Evolutionary conservation across 2,329 filamentous ascomycete genomes (phyloP).

Genomic region (Myriosclerotinia curreyana): DNA sequence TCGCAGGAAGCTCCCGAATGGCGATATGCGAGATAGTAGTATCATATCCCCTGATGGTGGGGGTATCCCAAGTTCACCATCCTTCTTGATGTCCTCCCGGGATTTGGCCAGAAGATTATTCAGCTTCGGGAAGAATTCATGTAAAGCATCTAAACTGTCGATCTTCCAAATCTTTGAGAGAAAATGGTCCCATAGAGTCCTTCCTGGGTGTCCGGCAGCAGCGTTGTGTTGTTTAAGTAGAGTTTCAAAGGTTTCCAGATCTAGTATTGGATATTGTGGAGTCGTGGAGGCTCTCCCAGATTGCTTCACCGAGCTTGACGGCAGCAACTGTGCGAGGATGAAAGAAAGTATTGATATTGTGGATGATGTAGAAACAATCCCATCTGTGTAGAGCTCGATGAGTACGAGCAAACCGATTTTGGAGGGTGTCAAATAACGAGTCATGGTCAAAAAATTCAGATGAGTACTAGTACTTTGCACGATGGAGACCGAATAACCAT

Average conservation of each 20-base stretch:
- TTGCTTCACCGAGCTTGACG: slow-evolving; percentile 42
- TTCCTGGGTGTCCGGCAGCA: slow-evolving; percentile 62
- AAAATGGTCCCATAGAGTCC: slow-evolving; percentile 84
- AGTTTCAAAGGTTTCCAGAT: slow-evolving; percentile 58
- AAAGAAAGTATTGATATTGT: slow-evolving; percentile 76
- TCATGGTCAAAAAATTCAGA: slow-evolving; percentile 49
- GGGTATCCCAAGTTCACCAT: slow-evolving; percentile 52
- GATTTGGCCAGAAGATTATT: slow-evolving; percentile 57
- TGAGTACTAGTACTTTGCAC: slow-evolving; percentile 1
- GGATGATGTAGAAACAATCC: slow-evolving; percentile 64
- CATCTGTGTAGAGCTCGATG: slow-evolving; percentile 75
- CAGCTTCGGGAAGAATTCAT: slow-evolving; percentile 67
- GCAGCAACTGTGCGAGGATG: slow-evolving; percentile 67
- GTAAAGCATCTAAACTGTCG: slow-evolving; percentile 76
- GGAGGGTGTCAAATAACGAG: slow-evolving; percentile 81
- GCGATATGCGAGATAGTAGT: slow-evolving; percentile 68
- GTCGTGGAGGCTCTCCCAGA: slow-evolving; percentile 23
- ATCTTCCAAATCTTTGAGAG: slow-evolving; percentile 79
- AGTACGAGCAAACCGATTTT: slow-evolving; percentile 81
- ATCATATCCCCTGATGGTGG: slow-evolving; percentile 52
- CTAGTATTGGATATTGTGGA: slow-evolving; percentile 48
- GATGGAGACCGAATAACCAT: not conserved
- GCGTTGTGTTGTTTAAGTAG: slow-evolving; percentile 53
- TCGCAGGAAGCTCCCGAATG: slow-evolving; percentile 77
- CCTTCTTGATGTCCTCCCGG: slow-evolving; percentile 56